phyloP scores from a whole-genome alignment of 2,329 filamentous ascomycete species.

The Parascedosporium putredinis region DNA sequence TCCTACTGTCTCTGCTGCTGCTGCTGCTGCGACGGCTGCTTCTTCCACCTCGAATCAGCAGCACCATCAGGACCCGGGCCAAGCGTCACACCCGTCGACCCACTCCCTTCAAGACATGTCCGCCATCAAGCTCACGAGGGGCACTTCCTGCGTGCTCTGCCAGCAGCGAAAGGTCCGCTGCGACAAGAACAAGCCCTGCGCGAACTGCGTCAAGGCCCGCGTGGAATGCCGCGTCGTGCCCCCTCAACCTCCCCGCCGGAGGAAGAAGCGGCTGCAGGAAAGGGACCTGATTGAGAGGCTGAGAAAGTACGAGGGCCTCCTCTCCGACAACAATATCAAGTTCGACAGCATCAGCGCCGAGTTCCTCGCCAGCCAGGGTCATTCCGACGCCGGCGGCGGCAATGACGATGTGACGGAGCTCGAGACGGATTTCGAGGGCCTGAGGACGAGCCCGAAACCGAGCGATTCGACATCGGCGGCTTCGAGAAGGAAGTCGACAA shows the following conservation, averaged over 20 bases:
- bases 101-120: conserved; percentile 2
- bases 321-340: conserved; percentile 55
- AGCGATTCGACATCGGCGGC: conserved; percentile 23
- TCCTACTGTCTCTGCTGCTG: not conserved
- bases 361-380: not conserved
- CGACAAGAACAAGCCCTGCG: conserved; percentile 61
- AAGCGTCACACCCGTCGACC: not conserved
- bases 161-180: conserved; percentile 69
- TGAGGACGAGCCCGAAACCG: conserved; percentile 41
- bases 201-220: conserved; percentile 50
- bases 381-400: not conserved
- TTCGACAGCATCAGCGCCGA: conserved; percentile 57
- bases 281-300: conserved; percentile 60
- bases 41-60: not conserved
- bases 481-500: conserved; percentile 14
- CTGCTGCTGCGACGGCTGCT: not conserved
- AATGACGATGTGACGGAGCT: conserved; percentile 45
- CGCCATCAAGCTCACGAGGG: conserved; percentile 44
- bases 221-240: conserved; percentile 51
- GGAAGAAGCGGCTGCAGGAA: conserved; percentile 58
- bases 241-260: conserved; percentile 44
- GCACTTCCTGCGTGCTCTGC: conserved; percentile 59
- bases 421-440: conserved; percentile 43
- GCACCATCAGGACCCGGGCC: not conserved
- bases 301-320: conserved; percentile 54